These are phyloP conservation scores for Metarhizium brunneum DNA, from an alignment of 2,329 filamentous ascomycete species.

Conservation along the genomic window DNA sequence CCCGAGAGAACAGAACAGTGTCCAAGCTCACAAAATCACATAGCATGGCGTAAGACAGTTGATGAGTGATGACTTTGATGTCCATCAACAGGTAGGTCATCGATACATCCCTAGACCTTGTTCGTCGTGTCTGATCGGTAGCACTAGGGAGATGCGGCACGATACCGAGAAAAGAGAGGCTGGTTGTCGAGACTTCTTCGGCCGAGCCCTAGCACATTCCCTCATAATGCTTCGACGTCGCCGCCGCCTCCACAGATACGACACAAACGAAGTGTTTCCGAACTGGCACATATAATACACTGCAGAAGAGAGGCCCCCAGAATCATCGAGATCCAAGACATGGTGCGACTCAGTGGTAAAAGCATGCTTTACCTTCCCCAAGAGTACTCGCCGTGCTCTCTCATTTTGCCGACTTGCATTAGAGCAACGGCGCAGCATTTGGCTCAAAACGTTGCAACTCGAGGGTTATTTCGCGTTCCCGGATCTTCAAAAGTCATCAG, in stretches of 20 bases:
- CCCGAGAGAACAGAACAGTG: no score
- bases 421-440: slow-evolving; percentile 58
- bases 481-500: slow-evolving; percentile 49
- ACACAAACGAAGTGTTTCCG: slow-evolving; percentile 46
- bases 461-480: slow-evolving; percentile 54
- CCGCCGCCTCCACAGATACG: slow-evolving; percentile 11
- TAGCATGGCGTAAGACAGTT: slow-evolving; percentile 44
- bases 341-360: slow-evolving; percentile 54
- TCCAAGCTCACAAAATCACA: slow-evolving; percentile 2
- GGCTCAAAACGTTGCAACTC: slow-evolving; percentile 43
- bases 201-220: slow-evolving; percentile 10
- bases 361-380: slow-evolving; percentile 51
- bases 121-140: neutral
- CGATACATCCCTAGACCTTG: neutral
- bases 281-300: slow-evolving; percentile 39
- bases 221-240: slow-evolving; percentile 4
- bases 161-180: slow-evolving; percentile 20
- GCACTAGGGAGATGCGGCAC: slow-evolving; percentile 11
- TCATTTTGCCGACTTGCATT: slow-evolving; percentile 56
- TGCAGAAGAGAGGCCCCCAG: slow-evolving; percentile 35
- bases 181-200: slow-evolving; percentile 30
- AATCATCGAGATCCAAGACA: slow-evolving; percentile 43
- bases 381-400: slow-evolving; percentile 46
- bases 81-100: slow-evolving; percentile 22
- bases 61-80: slow-evolving; percentile 25